Percentiles rank a stretch among this genome's conserved stretches.
Evolutionary conservation across 345 rosid species (phyloP).

Genomic region (Mangifera indica): DNA sequence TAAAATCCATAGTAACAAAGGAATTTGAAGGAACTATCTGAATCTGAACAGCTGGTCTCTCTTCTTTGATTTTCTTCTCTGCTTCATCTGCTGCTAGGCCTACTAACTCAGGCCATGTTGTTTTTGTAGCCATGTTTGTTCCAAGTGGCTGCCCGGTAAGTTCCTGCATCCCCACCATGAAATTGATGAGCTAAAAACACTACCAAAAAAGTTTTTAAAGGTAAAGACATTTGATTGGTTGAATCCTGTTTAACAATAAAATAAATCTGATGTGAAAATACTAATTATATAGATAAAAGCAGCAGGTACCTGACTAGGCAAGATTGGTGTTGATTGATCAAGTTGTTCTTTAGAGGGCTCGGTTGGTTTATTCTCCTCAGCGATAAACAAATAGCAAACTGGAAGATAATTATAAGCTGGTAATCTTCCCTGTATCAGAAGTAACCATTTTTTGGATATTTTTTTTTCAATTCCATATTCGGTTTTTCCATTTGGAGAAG

Average conservation of each 20-base stretch:
- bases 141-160: slow-evolving; percentile 25
- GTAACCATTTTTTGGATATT: neutral
- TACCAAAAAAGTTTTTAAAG: neutral
- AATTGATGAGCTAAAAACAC: too few species aligned
- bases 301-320: slow-evolving; percentile 28
- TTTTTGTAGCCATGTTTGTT: slow-evolving; percentile 22
- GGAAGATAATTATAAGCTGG: neutral
- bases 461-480: neutral
- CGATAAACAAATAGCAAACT: slow-evolving; percentile 18
- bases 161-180: slow-evolving; percentile 25
- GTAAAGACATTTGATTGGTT: neutral
- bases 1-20: slow-evolving; percentile 43
- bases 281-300: neutral
- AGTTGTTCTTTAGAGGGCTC: slow-evolving; percentile 11
- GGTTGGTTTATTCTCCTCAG: slow-evolving; percentile 10
- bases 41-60: slow-evolving; percentile 30
- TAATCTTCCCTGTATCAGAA: neutral
- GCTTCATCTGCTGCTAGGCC: slow-evolving; percentile 48
- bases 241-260: too few species aligned
- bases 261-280: neutral
- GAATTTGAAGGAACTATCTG: slow-evolving; percentile 37
- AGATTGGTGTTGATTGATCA: slow-evolving; percentile 15
- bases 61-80: slow-evolving; percentile 48
- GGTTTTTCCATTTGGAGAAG: slow-evolving; percentile 12
- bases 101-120: slow-evolving; percentile 54